Base-by-base conservation (phyloP, 805 yeast genomes). In the Kuraishia capsulata region DNA sequence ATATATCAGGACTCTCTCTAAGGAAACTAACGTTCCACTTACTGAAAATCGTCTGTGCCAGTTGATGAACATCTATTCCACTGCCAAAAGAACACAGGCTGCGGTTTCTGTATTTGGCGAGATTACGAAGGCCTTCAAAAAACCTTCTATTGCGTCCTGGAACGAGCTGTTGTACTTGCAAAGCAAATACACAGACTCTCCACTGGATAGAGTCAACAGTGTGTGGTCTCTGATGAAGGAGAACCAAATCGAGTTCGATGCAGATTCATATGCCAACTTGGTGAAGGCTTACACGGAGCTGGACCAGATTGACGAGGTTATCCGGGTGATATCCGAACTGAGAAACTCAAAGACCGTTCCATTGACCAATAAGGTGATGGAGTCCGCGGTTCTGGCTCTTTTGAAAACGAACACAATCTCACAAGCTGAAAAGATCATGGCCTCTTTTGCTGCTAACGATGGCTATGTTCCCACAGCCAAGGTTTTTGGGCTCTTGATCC, bases 91-190 rank as follows among this genome's bases (percentile, higher is more conserved):
- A 20, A 57, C 62, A 14, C 53, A 54, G 13, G 58, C 56, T 28
- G 68, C 70, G 2, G 58, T 69, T 40, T 56, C 57, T 9, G 52
- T 74, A 1, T 80, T 84, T 74, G 72, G 70, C 42, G 61, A 57
- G 32, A 52, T 81, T 59, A 45, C 69, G 20, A 43, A 53, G 9
- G 47, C 52, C 5, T 69, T 67, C 20, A 50, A 64, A 14, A 43
- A 43, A 1, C 76, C 76, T n/a, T 54, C 68, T 4, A 46, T 65
- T n/a, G 46, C 54, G 1, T 54, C 76, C 2, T 83, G 87, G 87
- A 77, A 78, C 38, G 65, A 71, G 37, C 63, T 81, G 21, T 56
- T 83, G 37, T 60, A 45, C 38, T 44, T 54, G 18, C 62, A 53
- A 31, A 45, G 47, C 8, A 49, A 56, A 35, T 44, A 43, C 28